Base-by-base conservation (phyloP, 805 yeast species). In the Candida koratica region DNA sequence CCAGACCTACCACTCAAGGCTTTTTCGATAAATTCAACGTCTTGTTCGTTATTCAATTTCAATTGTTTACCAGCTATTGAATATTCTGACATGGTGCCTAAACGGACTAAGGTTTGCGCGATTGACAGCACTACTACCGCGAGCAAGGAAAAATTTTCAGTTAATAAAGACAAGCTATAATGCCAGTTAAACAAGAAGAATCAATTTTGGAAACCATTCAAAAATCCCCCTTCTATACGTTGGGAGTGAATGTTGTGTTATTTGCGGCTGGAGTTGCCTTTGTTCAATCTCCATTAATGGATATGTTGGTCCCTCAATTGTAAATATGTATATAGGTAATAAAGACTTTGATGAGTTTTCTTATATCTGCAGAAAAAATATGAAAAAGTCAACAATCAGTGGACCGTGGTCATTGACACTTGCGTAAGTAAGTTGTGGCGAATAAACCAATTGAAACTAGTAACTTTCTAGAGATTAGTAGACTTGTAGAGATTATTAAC, bases 261-360 rank as follows among this genome's bases (percentile, higher is more conserved):
- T 84, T 84, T 52, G 75, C 73, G 39, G 66, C 83, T 32, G 93
- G 93, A 56, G 84, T 82, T 47, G 77, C 78, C 16, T 75, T 84
- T 58, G 75, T 84, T 48, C 86, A 81, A 65, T 80, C 88, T 32
- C 82, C 89, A 48, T 61, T 81, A 52, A 81, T 81, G 85, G 90
- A 83, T 39, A 75, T 81, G 76, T 64, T 84, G 64, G 88, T 82
- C 51, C 93, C 93, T 35, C 90, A 83, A 60, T 70, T 67, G 49
- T 67, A 61, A 48, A 29, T 29, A 20, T 38, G 46, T 37, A 36
- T 35, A 42, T 38, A 37, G 44, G 17, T 4, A 33, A 33, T 31
- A 31, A 17, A 32, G 26, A 20, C 14, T 15, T 11, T 23, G 22
- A 29, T 25, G 28, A 24, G n/a, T n/a, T n/a, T n/a, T n/a, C n/a